A percentile compares a stretch with the other conserved stretches of the same genome.
Evolutionary conservation across 345 rosid species (phyloP).

Genomic region (Arabis hirsuta): DNA sequence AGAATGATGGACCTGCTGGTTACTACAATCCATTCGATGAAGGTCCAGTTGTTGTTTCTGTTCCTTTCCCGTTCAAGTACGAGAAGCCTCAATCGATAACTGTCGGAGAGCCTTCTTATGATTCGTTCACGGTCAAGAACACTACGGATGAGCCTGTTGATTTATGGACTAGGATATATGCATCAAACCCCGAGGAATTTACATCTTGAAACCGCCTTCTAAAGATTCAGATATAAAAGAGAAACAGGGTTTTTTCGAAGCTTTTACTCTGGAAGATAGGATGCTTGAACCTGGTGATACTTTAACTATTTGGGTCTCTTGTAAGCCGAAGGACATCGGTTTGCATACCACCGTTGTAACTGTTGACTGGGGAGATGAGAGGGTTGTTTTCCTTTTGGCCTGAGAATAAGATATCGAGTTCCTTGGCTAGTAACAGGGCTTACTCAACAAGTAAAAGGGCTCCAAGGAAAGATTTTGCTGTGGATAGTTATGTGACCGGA

Average conservation of each 20-base stretch:
- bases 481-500: constrained; percentile 47
- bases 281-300: constrained; percentile 71
- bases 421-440: constrained; percentile 59
- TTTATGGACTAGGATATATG: constrained; percentile 67
- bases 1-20: constrained; percentile 57
- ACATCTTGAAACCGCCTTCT: constrained; percentile 65
- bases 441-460: constrained; percentile 56
- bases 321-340: constrained; percentile 73
- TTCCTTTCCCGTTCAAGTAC: constrained; percentile 64
- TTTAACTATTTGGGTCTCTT: constrained; percentile 74
- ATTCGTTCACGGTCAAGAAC: constrained; percentile 62
- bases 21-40: constrained; percentile 54
- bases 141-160: constrained; percentile 59
- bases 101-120: constrained; percentile 61
- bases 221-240: constrained; percentile 31
- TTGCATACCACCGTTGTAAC: constrained; percentile 69
- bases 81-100: constrained; percentile 67
- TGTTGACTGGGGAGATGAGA: constrained; percentile 58
- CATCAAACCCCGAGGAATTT: constrained; percentile 64
- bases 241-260: constrained; percentile 50
- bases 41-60: constrained; percentile 65
- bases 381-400: constrained; percentile 64
- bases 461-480: constrained; percentile 61
- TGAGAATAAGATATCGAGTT: constrained; percentile 75
- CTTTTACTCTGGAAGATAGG: constrained; percentile 70